Evolutionary conservation across 2,329 filamentous ascomycete genomes (phyloP).

Genomic region (Pezicula radicicola): DNA sequence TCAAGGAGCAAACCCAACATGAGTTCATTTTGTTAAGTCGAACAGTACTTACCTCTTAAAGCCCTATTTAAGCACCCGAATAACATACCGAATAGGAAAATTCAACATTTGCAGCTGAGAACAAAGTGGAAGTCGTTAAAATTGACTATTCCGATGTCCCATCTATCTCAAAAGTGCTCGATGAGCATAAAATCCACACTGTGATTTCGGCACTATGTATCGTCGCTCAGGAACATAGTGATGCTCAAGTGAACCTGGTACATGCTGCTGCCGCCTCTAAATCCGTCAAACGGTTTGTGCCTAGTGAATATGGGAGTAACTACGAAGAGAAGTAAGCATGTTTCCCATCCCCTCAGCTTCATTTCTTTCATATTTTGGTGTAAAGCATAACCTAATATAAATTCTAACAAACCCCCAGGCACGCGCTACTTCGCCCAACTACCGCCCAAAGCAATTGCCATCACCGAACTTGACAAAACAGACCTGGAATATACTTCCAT

Average conservation of each 20-base stretch:
- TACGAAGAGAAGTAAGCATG: slow-evolving; percentile 22
- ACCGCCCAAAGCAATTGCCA: background rate
- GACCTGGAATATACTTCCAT: no score
- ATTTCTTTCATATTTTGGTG: background rate
- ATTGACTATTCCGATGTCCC: slow-evolving; percentile 5
- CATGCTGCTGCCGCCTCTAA: slow-evolving; percentile 28
- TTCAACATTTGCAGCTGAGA: background rate
- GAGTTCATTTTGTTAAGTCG: slow-evolving; percentile 26
- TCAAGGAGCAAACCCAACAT: slow-evolving; percentile 22
- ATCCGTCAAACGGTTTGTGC: slow-evolving; percentile 32
- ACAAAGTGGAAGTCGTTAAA: slow-evolving; percentile 6
- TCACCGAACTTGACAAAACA: no score
- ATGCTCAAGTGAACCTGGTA: slow-evolving; percentile 31
- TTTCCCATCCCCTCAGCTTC: background rate
- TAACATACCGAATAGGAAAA: background rate
- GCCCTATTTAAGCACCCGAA: no score
- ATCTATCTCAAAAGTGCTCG: slow-evolving; percentile 3
- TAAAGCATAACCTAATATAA: background rate
- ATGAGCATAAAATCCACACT: slow-evolving; percentile 29
- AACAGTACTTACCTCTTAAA: slow-evolving; percentile 14
- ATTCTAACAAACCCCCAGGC: background rate
- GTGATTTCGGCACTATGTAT: background rate
- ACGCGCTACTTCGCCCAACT: background rate
- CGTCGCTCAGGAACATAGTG: slow-evolving; percentile 18
- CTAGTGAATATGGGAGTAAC: slow-evolving; percentile 36